Evolutionary conservation across 805 yeast species (phyloP).

Genomic region (Candida verbasci): DNA sequence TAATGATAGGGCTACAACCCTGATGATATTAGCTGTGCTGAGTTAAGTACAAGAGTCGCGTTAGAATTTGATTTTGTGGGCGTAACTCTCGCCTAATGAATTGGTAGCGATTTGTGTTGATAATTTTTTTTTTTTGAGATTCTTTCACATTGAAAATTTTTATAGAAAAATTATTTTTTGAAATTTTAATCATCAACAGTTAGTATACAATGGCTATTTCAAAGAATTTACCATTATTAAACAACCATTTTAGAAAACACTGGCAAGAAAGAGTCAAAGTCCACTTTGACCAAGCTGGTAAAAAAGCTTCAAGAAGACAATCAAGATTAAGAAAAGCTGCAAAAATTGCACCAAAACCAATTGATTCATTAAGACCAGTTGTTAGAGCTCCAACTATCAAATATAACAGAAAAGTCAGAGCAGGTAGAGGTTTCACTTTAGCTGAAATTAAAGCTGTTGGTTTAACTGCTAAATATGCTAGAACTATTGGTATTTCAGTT

Average conservation of each 20-base stretch:
- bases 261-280: conserved; percentile 99
- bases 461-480: conserved; percentile 85
- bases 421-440: conserved; percentile 98
- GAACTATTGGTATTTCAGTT: conserved; percentile 97
- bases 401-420: conserved; percentile 99
- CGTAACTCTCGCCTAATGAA: neutral
- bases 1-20: conserved; percentile 1
- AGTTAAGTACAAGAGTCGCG: too few species aligned
- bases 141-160: conserved; percentile 7
- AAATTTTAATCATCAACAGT: neutral
- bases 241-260: conserved; percentile 99
- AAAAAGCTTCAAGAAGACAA: conserved; percentile 94
- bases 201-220: conserved; percentile 71
- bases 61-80: neutral
- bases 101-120: neutral
- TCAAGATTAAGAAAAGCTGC: conserved; percentile 95
- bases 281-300: conserved; percentile 99
- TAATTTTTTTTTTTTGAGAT: neutral
- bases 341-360: conserved; percentile 93
- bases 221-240: conserved; percentile 97
- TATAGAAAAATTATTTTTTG: neutral
- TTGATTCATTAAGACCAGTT: conserved; percentile 93
- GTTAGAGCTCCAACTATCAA: conserved; percentile 98
- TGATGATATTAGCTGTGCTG: neutral
- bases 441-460: conserved; percentile 99